phyloP scores from a whole-genome alignment of 805 yeast species.

The Lipomyces sp. region DNA sequence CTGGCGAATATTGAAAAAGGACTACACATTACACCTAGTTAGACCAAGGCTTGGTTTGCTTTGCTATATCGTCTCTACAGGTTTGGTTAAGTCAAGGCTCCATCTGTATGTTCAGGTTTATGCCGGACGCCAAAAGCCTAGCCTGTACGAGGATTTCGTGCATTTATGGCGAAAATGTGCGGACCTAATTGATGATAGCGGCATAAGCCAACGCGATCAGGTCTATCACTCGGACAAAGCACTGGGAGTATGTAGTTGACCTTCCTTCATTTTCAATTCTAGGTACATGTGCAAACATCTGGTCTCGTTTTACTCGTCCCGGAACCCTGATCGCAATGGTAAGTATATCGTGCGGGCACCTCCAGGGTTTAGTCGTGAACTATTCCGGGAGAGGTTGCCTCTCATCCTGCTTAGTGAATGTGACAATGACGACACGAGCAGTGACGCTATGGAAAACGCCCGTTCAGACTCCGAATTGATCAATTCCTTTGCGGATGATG shows the following conservation, averaged over 20 bases:
- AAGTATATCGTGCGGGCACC: too few species aligned
- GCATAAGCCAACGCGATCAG: not conserved
- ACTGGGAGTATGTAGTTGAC: too few species aligned
- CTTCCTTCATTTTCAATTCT: too few species aligned
- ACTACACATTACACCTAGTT: not conserved
- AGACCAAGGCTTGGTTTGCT: not conserved
- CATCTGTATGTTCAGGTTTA: not conserved
- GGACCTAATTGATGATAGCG: not conserved
- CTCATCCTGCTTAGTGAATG: not conserved
- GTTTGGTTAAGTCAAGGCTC: not conserved
- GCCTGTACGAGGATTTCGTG: not conserved
- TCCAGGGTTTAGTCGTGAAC: too few species aligned
- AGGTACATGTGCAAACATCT: too few species aligned
- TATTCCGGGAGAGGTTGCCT: not conserved
- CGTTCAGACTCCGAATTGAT: not conserved
- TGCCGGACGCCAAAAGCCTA: not conserved
- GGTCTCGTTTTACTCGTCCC: too few species aligned
- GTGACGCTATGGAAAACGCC: not conserved
- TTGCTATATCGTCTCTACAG: not conserved
- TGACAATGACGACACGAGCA: not conserved
- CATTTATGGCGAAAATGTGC: slow-evolving; percentile 1
- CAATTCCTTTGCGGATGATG: not conserved
- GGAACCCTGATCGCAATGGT: too few species aligned
- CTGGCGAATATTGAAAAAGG: not conserved
- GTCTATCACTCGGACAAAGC: not conserved